These are phyloP conservation scores for Lentinula boryana DNA, from an alignment of 768 basidiomycete species.

Conservation along the genomic window DNA sequence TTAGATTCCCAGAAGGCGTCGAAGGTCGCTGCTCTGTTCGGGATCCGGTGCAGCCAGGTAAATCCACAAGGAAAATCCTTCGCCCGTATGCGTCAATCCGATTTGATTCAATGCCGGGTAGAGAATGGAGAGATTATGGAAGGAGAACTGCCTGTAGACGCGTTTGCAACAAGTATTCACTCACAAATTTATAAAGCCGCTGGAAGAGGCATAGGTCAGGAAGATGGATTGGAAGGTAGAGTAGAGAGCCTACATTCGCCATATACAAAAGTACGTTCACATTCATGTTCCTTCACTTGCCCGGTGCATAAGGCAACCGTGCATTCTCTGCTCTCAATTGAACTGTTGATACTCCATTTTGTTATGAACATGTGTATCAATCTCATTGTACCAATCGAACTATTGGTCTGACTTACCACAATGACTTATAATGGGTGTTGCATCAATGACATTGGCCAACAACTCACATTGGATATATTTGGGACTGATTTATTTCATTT, in stretches of 20 bases:
- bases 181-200: constrained; percentile 1
- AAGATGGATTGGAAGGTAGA: background rate
- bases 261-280: background rate
- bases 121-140: background rate
- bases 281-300: background rate
- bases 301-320: background rate
- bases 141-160: background rate
- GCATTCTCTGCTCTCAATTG: constrained; percentile 27
- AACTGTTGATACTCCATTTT: constrained; percentile 20
- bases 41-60: constrained; percentile 34
- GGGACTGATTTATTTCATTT: too few species aligned
- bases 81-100: constrained; percentile 5
- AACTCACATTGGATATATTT: too few species aligned
- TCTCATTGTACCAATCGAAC: too few species aligned
- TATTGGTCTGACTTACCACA: too few species aligned
- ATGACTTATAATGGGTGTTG: too few species aligned
- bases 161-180: background rate
- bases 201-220: background rate
- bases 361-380: too few species aligned
- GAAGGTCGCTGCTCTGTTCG: constrained; percentile 49
- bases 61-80: constrained; percentile 25
- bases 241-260: constrained; percentile 1
- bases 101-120: constrained; percentile 1
- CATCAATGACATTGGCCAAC: too few species aligned
- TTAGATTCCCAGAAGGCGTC: constrained; percentile 25